These are phyloP conservation scores for Pleomassaria siparia DNA, from an alignment of 2,329 filamentous ascomycete genomes.

Conservation along the genomic window DNA sequence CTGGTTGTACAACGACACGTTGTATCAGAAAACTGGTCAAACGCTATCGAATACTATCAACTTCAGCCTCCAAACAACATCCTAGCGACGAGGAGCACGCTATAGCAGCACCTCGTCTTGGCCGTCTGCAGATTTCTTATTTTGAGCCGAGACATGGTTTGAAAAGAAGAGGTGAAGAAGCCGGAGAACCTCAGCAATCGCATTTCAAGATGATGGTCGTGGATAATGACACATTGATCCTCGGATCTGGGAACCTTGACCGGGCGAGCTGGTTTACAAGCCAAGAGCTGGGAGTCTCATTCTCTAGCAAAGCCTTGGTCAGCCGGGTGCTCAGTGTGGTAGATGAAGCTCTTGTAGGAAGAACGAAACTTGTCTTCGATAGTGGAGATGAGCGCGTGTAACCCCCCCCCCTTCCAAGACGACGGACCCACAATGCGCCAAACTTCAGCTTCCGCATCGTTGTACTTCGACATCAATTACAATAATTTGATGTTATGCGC, in stretches of 20 bases:
- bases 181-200: conserved; percentile 66
- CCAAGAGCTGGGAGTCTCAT: conserved; percentile 73
- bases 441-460: no score
- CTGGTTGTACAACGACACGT: conserved; percentile 70
- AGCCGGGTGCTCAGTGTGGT: conserved; percentile 27
- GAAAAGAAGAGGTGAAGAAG: conserved; percentile 23
- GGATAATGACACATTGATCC: conserved; percentile 65
- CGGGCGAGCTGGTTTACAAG: conserved; percentile 85
- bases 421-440: no score
- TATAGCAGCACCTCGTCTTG: conserved; percentile 33
- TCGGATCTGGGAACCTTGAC: conserved; percentile 84
- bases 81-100: conserved; percentile 33
- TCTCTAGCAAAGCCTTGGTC: conserved; percentile 49
- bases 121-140: conserved; percentile 61
- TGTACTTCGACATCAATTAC: no score
- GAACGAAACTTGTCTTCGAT: conserved; percentile 28
- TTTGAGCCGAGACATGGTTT: conserved; percentile 48
- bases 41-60: conserved; percentile 49
- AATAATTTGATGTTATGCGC: no score
- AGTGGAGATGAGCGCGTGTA: conserved; percentile 7
- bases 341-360: conserved; percentile 26
- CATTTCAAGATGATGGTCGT: conserved; percentile 79
- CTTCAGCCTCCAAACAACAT: conserved; percentile 8
- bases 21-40: conserved; percentile 63
- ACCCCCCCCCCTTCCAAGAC: no score